Percentiles rank a stretch among this genome's conserved stretches.
Conservation (phyloP, 768 basidiomycete species). For the Pleurotus djamor region DNA sequence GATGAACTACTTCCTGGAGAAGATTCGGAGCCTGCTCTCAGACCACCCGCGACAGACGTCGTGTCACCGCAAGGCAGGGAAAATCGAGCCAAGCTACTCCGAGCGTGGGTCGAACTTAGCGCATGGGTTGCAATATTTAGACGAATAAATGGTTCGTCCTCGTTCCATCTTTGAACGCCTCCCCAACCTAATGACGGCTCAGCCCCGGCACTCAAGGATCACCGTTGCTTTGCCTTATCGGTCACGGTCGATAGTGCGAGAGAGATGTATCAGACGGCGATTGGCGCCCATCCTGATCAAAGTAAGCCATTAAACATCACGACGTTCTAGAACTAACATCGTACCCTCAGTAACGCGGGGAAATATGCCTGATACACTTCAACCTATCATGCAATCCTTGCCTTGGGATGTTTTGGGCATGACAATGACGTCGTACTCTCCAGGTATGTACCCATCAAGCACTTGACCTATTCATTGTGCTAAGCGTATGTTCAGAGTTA, state of each 20-base stretch:
- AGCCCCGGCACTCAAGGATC: slow-evolving; percentile 48
- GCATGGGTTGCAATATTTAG: slow-evolving; percentile 66
- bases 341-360: slow-evolving; percentile 48
- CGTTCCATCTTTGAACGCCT: slow-evolving; percentile 6
- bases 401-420: slow-evolving; percentile 56
- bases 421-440: slow-evolving; percentile 62
- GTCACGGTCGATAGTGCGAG: slow-evolving; percentile 57
- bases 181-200: slow-evolving; percentile 7
- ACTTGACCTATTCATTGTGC: not conserved
- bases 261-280: slow-evolving; percentile 69
- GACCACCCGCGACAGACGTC: slow-evolving; percentile 54
- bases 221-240: slow-evolving; percentile 36
- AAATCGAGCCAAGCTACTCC: slow-evolving; percentile 60
- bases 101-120: slow-evolving; percentile 78
- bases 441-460: slow-evolving; percentile 40
- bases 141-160: slow-evolving; percentile 36
- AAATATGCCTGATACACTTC: slow-evolving; percentile 38
- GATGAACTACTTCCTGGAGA: slow-evolving; percentile 22
- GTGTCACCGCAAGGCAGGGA: slow-evolving; percentile 41
- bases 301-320: slow-evolving; percentile 41
- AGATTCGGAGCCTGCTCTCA: slow-evolving; percentile 39
- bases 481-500: slow-evolving; percentile 43
- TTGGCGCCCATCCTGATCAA: slow-evolving; percentile 79
- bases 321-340: not conserved
- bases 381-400: slow-evolving; percentile 32